These are phyloP conservation scores for Penicillium riverlandense DNA, from an alignment of 495 filamentous ascomycete species.

Conservation along the genomic window DNA sequence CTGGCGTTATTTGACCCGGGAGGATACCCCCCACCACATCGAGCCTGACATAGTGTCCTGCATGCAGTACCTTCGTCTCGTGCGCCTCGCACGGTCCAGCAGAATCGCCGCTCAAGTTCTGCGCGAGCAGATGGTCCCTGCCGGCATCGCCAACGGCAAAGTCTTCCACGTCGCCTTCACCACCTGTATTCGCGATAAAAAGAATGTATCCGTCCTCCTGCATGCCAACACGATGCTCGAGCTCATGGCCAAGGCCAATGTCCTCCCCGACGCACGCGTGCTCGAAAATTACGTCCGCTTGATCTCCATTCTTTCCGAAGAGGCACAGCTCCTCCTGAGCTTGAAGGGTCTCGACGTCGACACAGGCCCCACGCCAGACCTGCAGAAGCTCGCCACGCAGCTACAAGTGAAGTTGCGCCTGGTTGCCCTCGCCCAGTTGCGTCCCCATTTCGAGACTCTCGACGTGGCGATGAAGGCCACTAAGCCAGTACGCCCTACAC, in stretches of 20 bases:
- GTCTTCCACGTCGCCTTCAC: slow-evolving; percentile 67
- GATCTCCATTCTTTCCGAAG: slow-evolving; percentile 13
- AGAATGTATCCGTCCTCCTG: slow-evolving; percentile 54
- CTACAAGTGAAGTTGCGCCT: slow-evolving; percentile 20
- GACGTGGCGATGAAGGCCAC: slow-evolving; percentile 20
- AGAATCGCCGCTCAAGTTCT: slow-evolving; percentile 46
- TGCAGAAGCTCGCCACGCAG: slow-evolving; percentile 17
- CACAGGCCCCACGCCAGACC: background rate
- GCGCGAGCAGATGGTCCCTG: slow-evolving; percentile 34
- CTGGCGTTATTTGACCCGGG: slow-evolving; percentile 62
- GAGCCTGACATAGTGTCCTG: slow-evolving; percentile 64
- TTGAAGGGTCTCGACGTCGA: slow-evolving; percentile 18
- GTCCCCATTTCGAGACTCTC: slow-evolving; percentile 22
- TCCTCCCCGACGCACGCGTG: slow-evolving; percentile 28
- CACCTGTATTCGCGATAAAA: slow-evolving; percentile 60
- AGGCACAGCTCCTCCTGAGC: slow-evolving; percentile 24
- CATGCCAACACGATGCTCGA: slow-evolving; percentile 51
- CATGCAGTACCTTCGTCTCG: slow-evolving; percentile 56
- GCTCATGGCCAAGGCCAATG: slow-evolving; percentile 39
- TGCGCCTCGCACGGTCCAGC: slow-evolving; percentile 57
- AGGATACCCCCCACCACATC: slow-evolving; percentile 35
- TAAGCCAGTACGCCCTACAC: background rate
- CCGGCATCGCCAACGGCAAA: slow-evolving; percentile 29
- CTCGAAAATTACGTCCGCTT: slow-evolving; percentile 24
- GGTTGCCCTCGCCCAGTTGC: slow-evolving; percentile 15